These are phyloP conservation scores for Sordariomycetes sp. DNA, from an alignment of 2,329 filamentous ascomycete genomes.

Conservation along the genomic window DNA sequence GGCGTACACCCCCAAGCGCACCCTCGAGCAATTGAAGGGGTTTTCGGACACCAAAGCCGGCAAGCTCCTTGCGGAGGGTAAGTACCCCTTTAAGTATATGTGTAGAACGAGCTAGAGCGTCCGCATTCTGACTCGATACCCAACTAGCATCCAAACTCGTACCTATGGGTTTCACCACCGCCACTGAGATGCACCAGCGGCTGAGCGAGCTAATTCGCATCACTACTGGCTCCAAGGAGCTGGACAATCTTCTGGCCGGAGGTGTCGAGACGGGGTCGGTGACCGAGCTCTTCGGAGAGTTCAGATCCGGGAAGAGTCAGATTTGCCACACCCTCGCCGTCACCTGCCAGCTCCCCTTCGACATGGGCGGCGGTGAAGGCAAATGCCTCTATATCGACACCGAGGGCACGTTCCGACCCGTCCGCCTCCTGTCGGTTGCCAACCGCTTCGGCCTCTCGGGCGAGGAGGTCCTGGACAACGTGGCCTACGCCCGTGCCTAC, in stretches of 20 bases:
- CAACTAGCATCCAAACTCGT: slow-evolving; percentile 84
- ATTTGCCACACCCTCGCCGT: slow-evolving; percentile 98
- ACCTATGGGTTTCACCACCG: slow-evolving; percentile 97
- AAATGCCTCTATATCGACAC: slow-evolving; percentile 99
- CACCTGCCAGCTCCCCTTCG: slow-evolving; percentile 93
- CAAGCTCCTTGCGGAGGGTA: slow-evolving; percentile 84
- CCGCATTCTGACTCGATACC: slow-evolving; percentile 1
- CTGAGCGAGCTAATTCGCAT: slow-evolving; percentile 96
- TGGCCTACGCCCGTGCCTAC: slow-evolving; percentile 95
- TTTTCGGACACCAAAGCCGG: slow-evolving; percentile 95
- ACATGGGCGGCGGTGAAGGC: slow-evolving; percentile 97
- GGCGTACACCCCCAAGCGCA: slow-evolving; percentile 76
- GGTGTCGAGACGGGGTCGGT: slow-evolving; percentile 96
- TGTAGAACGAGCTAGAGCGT: background rate
- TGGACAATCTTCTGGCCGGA: slow-evolving; percentile 88
- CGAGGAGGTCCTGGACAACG: slow-evolving; percentile 96
- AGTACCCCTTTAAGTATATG: slow-evolving; percentile 9
- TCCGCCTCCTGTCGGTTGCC: slow-evolving; percentile 81
- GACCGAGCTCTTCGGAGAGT: slow-evolving; percentile 96
- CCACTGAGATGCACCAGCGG: slow-evolving; percentile 96
- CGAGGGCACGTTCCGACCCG: slow-evolving; percentile 91
- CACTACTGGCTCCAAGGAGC: slow-evolving; percentile 93
- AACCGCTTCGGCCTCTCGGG: slow-evolving; percentile 90
- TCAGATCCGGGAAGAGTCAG: slow-evolving; percentile 95
- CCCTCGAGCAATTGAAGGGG: slow-evolving; percentile 90